Evolutionary conservation across 345 rosid genomes (phyloP).

Genomic region (Eucalyptus regnans): DNA sequence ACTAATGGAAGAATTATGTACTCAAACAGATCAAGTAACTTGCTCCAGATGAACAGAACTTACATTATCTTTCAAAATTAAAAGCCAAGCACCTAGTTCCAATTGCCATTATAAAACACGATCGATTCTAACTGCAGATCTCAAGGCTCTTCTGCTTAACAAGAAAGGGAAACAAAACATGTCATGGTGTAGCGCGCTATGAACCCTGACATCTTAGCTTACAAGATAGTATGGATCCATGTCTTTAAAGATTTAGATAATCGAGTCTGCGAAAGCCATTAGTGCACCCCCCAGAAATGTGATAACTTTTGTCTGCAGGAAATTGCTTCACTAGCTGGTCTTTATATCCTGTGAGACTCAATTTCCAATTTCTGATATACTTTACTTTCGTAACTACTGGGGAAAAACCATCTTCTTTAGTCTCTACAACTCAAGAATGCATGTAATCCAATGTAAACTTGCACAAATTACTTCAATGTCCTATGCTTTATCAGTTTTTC

Average conservation of each 20-base stretch:
- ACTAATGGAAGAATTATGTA: not conserved
- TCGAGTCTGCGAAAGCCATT: not conserved
- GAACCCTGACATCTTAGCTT: not conserved
- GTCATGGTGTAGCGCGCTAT: not conserved
- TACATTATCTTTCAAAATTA: not conserved
- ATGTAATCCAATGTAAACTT: not conserved
- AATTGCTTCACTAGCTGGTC: not conserved
- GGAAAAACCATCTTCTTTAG: not conserved
- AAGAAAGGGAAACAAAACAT: not conserved
- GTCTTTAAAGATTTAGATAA: not conserved
- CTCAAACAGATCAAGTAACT: not conserved
- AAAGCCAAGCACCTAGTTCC: not conserved
- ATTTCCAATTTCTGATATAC: not conserved
- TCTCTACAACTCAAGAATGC: not conserved
- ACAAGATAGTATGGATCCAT: not conserved
- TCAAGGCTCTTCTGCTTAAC: not conserved
- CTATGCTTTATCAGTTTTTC: not conserved
- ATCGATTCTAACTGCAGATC: not conserved
- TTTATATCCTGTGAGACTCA: not conserved
- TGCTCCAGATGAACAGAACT: not conserved
- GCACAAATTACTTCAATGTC: not conserved
- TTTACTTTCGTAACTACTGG: not conserved
- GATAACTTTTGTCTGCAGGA: not conserved
- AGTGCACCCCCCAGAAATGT: not conserved
- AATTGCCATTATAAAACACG: not conserved